phyloP scores from a whole-genome alignment of 2,329 filamentous ascomycete species.

The Stylonectria norvegica region DNA sequence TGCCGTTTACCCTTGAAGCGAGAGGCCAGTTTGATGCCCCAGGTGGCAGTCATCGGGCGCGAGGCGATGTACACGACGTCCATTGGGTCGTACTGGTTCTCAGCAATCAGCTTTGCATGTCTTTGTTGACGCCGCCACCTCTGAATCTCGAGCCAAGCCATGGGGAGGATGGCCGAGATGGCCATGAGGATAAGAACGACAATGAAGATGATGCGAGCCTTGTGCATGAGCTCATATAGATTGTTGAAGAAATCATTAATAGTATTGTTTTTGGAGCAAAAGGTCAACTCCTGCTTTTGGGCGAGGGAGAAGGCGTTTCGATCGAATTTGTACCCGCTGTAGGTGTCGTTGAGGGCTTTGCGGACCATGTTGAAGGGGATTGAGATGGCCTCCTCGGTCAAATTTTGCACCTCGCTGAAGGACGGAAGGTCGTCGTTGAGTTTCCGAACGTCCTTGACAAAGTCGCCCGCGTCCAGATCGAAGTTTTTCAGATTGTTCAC shows the following conservation, averaged over 20 bases:
- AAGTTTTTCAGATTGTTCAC: conserved; percentile 68
- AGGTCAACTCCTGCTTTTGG: conserved; percentile 74
- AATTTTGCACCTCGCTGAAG: conserved; percentile 79
- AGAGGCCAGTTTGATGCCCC: conserved; percentile 67
- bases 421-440: conserved; percentile 78
- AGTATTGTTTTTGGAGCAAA: conserved; percentile 81
- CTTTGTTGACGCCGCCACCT: conserved; percentile 71
- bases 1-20: conserved; percentile 64
- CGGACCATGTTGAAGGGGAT: conserved; percentile 81
- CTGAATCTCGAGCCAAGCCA: conserved; percentile 77
- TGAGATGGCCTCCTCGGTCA: conserved; percentile 70
- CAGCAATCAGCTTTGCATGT: conserved; percentile 62
- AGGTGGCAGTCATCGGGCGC: conserved; percentile 69
- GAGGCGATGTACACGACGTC: conserved; percentile 87
- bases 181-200: conserved; percentile 70
- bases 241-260: conserved; percentile 81
- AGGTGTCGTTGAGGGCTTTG: conserved; percentile 64
- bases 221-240: conserved; percentile 62
- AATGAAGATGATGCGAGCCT: conserved; percentile 72
- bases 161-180: conserved; percentile 68
- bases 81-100: conserved; percentile 71
- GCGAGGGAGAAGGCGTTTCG: conserved; percentile 76
- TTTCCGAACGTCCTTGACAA: conserved; percentile 65
- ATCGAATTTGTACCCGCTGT: conserved; percentile 75
- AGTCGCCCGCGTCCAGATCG: conserved; percentile 61